Conservation (phyloP, 371 early-diverging fungal genomes). For the Mycotypha africana region DNA sequence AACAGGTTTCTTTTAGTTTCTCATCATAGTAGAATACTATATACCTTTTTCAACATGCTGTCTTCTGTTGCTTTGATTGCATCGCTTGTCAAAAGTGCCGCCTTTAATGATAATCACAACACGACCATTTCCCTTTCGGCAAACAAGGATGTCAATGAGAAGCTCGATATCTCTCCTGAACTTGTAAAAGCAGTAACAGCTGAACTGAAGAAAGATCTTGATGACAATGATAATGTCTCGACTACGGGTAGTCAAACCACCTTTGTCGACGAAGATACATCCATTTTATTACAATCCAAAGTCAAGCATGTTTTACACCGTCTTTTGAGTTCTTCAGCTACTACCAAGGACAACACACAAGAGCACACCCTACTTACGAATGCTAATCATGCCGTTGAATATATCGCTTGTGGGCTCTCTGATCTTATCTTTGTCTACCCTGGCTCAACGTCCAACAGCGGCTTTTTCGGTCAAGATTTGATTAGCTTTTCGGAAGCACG, state of each 20-base stretch:
- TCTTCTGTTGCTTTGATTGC: conserved; percentile 28
- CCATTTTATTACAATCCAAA: conserved; percentile 28
- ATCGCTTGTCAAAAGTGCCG: conserved; percentile 16
- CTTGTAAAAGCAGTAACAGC: conserved; percentile 20
- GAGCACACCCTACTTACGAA: no score
- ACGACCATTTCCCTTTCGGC: no score
- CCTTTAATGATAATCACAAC: no score
- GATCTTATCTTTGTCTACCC: conserved; percentile 81
- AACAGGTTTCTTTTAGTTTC: background rate
- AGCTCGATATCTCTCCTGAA: conserved; percentile 18
- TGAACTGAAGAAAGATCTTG: conserved; percentile 20
- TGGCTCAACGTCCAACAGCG: conserved; percentile 38
- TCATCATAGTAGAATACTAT: background rate
- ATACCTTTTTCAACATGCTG: conserved; percentile 17
- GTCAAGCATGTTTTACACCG: conserved; percentile 23
- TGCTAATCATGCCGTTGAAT: conserved; percentile 67
- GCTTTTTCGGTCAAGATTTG: conserved; percentile 57
- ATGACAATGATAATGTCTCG: conserved; percentile 36
- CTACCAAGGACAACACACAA: conserved; percentile 17
- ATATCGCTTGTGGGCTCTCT: conserved; percentile 72
- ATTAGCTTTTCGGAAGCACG: conserved; percentile 51
- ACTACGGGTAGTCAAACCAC: conserved; percentile 38
- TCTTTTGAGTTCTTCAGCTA: conserved; percentile 12
- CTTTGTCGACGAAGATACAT: conserved; percentile 38
- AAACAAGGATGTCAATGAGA: conserved; percentile 2